Percentiles rank a stretch among this genome's conserved stretches.
Conservation (phyloP, 352 stramenopile species). For the Stramenopiles sp. region DNA sequence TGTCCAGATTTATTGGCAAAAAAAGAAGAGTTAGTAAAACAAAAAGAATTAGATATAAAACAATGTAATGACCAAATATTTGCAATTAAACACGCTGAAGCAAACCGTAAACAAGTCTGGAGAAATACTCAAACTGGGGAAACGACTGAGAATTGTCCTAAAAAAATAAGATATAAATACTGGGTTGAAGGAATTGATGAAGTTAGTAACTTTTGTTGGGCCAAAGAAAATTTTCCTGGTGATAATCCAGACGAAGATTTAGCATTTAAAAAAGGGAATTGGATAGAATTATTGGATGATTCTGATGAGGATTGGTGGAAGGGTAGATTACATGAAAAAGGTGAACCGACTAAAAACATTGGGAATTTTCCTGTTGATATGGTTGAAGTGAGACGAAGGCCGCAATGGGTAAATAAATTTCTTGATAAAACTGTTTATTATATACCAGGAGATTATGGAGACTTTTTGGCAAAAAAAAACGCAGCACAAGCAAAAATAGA, state of each 20-base stretch:
- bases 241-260: background rate
- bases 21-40: background rate
- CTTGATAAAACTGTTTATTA: background rate
- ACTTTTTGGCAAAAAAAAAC: background rate
- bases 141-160: background rate
- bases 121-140: background rate
- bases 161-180: constrained; percentile 5
- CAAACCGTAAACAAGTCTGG: background rate
- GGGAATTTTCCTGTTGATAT: background rate
- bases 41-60: background rate
- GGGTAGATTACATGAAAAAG: background rate
- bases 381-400: background rate
- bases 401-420: background rate
- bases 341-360: background rate
- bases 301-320: background rate
- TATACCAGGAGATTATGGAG: background rate
- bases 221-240: background rate
- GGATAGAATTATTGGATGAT: background rate
- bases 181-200: background rate
- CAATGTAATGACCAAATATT: background rate
- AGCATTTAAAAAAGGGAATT: background rate
- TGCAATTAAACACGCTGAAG: background rate
- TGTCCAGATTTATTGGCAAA: background rate
- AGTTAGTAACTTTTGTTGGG: background rate
- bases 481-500: background rate